A percentile compares a stretch with the other conserved stretches of the same genome.
phyloP scores from a whole-genome alignment of 345 rosid species.

The Eucalyptus melliodora region DNA sequence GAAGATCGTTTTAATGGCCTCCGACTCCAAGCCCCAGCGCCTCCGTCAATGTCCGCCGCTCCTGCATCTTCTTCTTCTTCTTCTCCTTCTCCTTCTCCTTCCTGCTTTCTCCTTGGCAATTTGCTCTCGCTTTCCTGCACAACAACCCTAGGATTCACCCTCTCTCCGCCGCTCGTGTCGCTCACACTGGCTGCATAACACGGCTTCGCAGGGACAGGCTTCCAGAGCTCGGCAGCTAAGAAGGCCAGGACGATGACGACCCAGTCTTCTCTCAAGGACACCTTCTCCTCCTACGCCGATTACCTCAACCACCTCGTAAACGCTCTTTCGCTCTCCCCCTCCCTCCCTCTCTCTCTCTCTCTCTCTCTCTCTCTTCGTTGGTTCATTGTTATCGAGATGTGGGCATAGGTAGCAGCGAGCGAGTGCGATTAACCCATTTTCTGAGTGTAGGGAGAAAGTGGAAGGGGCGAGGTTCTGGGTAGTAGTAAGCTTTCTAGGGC shows the following conservation, averaged over 20 bases:
- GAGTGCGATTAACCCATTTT: background rate
- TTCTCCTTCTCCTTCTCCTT: background rate
- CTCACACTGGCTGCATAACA: background rate
- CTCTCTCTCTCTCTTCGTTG: background rate
- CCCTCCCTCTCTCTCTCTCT: background rate
- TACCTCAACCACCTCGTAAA: conserved; percentile 56
- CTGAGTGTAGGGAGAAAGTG: background rate
- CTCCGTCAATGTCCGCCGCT: conserved; percentile 20
- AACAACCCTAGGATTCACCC: background rate
- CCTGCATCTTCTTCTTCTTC: background rate
- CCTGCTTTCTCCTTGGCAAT: background rate
- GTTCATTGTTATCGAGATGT: background rate
- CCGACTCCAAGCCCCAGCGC: conserved; percentile 34
- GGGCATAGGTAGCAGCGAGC: background rate
- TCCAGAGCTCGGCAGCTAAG: conserved; percentile 21
- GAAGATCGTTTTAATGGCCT: conserved; percentile 21
- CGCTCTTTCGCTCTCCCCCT: background rate
- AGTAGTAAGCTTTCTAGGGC: background rate
- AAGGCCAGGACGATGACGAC: conserved; percentile 34
- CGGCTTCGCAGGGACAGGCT: conserved; percentile 17
- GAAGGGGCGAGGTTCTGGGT: background rate
- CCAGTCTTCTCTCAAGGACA: conserved; percentile 35
- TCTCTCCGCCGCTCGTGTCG: background rate
- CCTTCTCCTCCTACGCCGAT: conserved; percentile 44
- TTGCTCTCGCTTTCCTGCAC: background rate